Evolutionary conservation across 2,329 filamentous ascomycete genomes (phyloP), one percentile per base, ranked within the genome.

Genomic region (Fusarium sp.): DNA sequence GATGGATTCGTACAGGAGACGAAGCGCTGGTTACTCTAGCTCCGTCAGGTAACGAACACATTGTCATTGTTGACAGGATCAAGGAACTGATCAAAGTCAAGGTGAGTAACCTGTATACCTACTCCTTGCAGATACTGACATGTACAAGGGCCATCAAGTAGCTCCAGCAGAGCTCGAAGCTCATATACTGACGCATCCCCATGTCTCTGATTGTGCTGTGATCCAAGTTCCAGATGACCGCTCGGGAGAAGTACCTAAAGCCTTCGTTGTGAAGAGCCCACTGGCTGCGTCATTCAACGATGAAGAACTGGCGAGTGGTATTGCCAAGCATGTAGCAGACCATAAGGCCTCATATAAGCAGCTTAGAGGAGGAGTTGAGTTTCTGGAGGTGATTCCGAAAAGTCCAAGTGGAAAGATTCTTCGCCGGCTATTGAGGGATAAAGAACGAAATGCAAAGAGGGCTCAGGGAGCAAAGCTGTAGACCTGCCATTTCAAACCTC

Each of bases 1-100:
- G 89, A 66, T 96, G 93, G 88, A 88, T 97, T 84, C 88, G 87
- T 21, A 97, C 94, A 0, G 94, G 94, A 10, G 94, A 98, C 72
- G 93, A 97, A 75, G 93, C 91, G 0, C 82, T 95, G 3, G 82
- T 97, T 8, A 85, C 86, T 2, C 84, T 87, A 71, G 83, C 88
- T 4, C 85, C 88, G 0, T 81, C 84, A 1, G 93, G 93, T 1
- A 82, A 90, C 63, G 93, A 97, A 78, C 94, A 98, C 75, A 77
- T 97, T 49, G 91, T 94, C 75, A 92, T 98, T 53, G 91, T 94
- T 1, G 94, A 97, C 75, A 88, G 94, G 14, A 79, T 85, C 63
- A 86, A 88, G 72, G 88, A 94, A 75, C 81, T 93, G 34, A 93
- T 94, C 79, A 93, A 93, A 76, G 91, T 93, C 75, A 93, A 93